Evolutionary conservation across 345 rosid species (phyloP).

Genomic region (Gossypium herbaceum): DNA sequence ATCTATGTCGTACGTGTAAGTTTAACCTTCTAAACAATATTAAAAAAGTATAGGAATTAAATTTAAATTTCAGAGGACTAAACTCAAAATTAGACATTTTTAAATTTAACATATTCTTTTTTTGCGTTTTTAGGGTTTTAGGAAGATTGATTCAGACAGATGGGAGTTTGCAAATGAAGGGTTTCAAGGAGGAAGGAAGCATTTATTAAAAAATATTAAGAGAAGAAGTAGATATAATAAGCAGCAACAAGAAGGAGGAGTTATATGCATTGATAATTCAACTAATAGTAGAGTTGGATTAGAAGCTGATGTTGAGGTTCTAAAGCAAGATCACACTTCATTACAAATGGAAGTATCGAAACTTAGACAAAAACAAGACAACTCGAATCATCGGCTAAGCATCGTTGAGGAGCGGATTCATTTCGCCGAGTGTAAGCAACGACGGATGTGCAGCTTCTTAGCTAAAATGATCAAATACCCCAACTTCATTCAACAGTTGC

Average conservation of each 20-base stretch:
- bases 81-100: background rate
- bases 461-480: conserved; percentile 39
- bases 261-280: background rate
- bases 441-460: conserved; percentile 47
- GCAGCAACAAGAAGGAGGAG: conserved; percentile 14
- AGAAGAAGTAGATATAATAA: conserved; percentile 45
- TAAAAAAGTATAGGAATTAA: too few species aligned
- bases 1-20: too few species aligned
- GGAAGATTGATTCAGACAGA: conserved; percentile 55
- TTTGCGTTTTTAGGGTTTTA: conserved; percentile 43
- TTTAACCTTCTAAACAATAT: too few species aligned
- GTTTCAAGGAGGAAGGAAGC: conserved; percentile 53
- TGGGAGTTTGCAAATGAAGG: conserved; percentile 65
- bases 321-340: conserved; percentile 37
- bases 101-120: background rate
- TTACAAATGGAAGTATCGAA: conserved; percentile 41
- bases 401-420: conserved; percentile 37
- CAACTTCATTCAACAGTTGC: conserved; percentile 33
- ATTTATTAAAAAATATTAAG: conserved; percentile 55
- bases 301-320: conserved; percentile 33
- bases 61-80: background rate
- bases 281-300: conserved; percentile 2
- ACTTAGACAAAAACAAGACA: conserved; percentile 40
- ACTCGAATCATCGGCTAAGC: conserved; percentile 29
- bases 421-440: conserved; percentile 39